Evolutionary conservation across 2,329 filamentous ascomycete species (phyloP).

Genomic region (Colletotrichum cereale): DNA sequence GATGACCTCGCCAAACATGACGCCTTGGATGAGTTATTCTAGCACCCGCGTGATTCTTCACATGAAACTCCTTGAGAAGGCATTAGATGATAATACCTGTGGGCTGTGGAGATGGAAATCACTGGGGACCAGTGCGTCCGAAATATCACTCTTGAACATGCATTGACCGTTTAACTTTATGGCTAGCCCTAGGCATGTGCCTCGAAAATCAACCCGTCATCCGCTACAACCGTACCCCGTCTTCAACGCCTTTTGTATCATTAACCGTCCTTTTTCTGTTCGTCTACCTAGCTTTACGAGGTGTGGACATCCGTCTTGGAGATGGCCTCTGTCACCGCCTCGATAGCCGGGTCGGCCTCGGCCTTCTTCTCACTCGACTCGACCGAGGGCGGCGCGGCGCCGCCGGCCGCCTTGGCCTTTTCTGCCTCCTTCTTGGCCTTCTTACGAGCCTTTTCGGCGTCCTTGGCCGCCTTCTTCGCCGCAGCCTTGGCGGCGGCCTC

Average conservation of each 20-base stretch:
- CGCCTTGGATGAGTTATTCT: too few species aligned
- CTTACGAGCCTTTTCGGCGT: conserved; percentile 64
- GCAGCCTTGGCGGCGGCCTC: conserved; percentile 63
- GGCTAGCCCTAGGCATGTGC: background rate
- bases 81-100: background rate
- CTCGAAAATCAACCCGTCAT: conserved; percentile 7
- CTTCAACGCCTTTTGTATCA: conserved; percentile 19
- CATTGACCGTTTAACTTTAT: background rate
- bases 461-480: conserved; percentile 64
- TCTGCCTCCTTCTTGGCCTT: conserved; percentile 53
- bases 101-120: too few species aligned
- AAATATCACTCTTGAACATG: background rate
- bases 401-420: conserved; percentile 28
- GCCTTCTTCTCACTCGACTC: conserved; percentile 45
- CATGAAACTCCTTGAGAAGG: background rate
- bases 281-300: conserved; percentile 34
- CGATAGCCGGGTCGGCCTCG: conserved; percentile 44
- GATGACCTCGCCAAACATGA: background rate
- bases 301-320: conserved; percentile 46
- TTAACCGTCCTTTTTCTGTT: background rate
- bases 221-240: conserved; percentile 2
- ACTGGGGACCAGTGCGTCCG: background rate
- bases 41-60: too few species aligned
- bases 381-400: conserved; percentile 30
- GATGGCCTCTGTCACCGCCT: conserved; percentile 44